Percentiles rank a stretch among this genome's conserved stretches.
Evolutionary conservation across 495 filamentous ascomycete species (phyloP).

Genomic region (Daldinia vernicosa): DNA sequence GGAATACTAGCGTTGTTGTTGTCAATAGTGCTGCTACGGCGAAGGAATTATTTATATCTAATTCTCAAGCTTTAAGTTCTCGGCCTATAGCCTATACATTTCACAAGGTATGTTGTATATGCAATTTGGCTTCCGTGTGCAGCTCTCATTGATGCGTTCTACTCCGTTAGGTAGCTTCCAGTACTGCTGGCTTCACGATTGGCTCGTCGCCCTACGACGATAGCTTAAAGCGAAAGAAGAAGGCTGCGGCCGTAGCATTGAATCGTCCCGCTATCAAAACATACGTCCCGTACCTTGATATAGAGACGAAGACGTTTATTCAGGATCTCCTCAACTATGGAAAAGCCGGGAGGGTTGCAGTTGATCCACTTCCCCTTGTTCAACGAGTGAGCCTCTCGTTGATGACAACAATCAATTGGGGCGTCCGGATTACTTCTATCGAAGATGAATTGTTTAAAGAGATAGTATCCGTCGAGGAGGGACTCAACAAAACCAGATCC

Average conservation of each 20-base stretch:
- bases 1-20: constrained; percentile 68
- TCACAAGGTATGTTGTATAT: constrained; percentile 59
- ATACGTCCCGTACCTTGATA: constrained; percentile 68
- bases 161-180: constrained; percentile 62
- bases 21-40: constrained; percentile 67
- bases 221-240: constrained; percentile 68
- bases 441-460: constrained; percentile 68
- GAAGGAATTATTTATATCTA: constrained; percentile 65
- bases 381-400: constrained; percentile 66
- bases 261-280: constrained; percentile 68
- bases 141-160: constrained; percentile 4
- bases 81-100: constrained; percentile 72
- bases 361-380: constrained; percentile 70
- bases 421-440: constrained; percentile 63
- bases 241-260: constrained; percentile 69
- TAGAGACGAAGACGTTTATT: constrained; percentile 68
- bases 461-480: constrained; percentile 70
- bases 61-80: constrained; percentile 64
- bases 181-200: constrained; percentile 71
- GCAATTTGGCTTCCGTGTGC: neutral
- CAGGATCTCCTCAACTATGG: constrained; percentile 66
- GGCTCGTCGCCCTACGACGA: constrained; percentile 71
- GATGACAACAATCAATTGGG: constrained; percentile 70
- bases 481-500: constrained; percentile 65
- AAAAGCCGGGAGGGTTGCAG: constrained; percentile 58